Conservation (phyloP, 1,139 yeast genomes). For the Yamadazyma conglobata region DNA sequence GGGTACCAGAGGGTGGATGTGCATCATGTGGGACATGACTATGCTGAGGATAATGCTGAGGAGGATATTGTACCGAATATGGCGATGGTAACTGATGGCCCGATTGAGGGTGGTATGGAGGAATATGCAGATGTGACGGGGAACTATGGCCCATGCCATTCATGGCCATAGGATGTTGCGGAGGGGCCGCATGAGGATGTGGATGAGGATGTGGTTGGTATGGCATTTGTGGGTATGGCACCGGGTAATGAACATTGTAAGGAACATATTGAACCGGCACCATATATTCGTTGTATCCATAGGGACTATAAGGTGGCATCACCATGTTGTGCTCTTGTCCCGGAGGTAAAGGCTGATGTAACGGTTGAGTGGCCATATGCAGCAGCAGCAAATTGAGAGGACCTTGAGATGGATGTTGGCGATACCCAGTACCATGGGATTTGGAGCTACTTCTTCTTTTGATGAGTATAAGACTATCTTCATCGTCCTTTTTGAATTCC, state of each 20-base stretch:
- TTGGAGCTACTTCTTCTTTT: conserved; percentile 55
- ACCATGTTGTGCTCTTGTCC: conserved; percentile 1
- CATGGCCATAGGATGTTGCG: not conserved
- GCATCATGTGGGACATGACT: too few relatives aligned
- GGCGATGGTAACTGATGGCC: too few relatives aligned
- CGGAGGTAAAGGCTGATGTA: conserved; percentile 3
- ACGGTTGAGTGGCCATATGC: conserved; percentile 4
- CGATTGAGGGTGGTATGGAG: too few relatives aligned
- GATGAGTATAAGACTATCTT: conserved; percentile 58
- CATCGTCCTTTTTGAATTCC: conserved; percentile 71
- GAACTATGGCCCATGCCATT: conserved; percentile 3
- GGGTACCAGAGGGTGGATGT: too few relatives aligned
- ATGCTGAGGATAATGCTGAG: too few relatives aligned
- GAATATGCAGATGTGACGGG: conserved; percentile 1
- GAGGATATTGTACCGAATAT: too few relatives aligned
- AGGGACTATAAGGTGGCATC: conserved; percentile 10
- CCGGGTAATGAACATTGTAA: conserved; percentile 9
- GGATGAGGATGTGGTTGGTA: too few relatives aligned
- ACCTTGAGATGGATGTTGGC: conserved; percentile 1
- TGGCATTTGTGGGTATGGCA: conserved; percentile 6
- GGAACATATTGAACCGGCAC: conserved; percentile 13
- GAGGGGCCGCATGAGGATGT: too few relatives aligned
- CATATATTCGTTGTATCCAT: conserved; percentile 14
- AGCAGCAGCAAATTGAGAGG: not conserved
- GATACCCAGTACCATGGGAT: not conserved